Percentiles rank a stretch among this genome's conserved stretches.
Evolutionary conservation across 805 yeast genomes (phyloP).

Genomic region (Kazachstania kunashirensis): DNA sequence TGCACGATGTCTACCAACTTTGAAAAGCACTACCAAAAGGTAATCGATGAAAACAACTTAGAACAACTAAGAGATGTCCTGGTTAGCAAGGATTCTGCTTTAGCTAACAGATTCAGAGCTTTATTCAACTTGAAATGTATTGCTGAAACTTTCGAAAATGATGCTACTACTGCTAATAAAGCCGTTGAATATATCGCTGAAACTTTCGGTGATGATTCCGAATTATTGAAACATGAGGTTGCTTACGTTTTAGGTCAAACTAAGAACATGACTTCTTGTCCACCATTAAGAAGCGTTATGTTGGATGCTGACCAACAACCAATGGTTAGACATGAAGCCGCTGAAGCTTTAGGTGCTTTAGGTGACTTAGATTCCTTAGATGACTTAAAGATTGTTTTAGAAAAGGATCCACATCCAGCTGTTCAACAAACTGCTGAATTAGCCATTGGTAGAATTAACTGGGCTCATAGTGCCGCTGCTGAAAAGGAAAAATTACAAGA

Average conservation of each 20-base stretch:
- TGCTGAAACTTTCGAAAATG: conserved; percentile 59
- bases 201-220: conserved; percentile 73
- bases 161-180: conserved; percentile 43
- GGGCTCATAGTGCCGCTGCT: conserved; percentile 62
- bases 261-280: conserved; percentile 69
- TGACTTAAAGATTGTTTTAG: conserved; percentile 51
- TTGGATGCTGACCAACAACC: conserved; percentile 61
- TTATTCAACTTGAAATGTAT: conserved; percentile 79
- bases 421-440: conserved; percentile 96
- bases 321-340: conserved; percentile 99
- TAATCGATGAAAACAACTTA: conserved; percentile 34
- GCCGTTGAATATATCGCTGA: conserved; percentile 80
- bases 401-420: conserved; percentile 72
- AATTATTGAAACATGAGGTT: conserved; percentile 91
- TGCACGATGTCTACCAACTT: conserved; percentile 31
- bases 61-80: conserved; percentile 68
- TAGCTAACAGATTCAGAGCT: conserved; percentile 89
- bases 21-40: conserved; percentile 30
- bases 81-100: conserved; percentile 51
- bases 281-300: conserved; percentile 63
- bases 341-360: conserved; percentile 95
- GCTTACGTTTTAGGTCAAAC: conserved; percentile 97
- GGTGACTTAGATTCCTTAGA: conserved; percentile 69
- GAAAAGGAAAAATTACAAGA: conserved; percentile 61
- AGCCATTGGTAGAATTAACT: conserved; percentile 87